These are phyloP conservation scores for Xylaria sp. DNA, from an alignment of 2,329 filamentous ascomycete species.

Conservation along the genomic window DNA sequence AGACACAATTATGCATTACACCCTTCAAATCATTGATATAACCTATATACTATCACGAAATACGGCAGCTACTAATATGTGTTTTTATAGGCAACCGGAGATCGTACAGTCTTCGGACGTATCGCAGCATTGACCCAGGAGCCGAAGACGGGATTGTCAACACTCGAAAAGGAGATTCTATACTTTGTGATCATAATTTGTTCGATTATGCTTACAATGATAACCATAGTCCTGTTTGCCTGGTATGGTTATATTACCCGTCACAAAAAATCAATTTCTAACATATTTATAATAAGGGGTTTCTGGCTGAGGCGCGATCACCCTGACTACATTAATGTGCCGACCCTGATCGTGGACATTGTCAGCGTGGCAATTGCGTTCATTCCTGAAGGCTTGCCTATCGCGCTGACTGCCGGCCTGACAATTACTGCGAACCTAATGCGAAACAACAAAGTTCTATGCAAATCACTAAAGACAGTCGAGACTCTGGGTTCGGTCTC, in stretches of 20 bases:
- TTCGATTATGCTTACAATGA: conserved; percentile 72
- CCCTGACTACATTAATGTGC: conserved; percentile 76
- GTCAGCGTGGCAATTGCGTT: conserved; percentile 79
- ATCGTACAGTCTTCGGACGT: conserved; percentile 78
- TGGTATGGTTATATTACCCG: conserved; percentile 60
- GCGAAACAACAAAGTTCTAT: conserved; percentile 79
- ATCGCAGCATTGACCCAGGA: conserved; percentile 78
- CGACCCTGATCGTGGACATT: conserved; percentile 76
- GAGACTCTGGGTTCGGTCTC: conserved; percentile 79
- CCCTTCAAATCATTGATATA: not conserved
- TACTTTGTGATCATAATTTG: conserved; percentile 79
- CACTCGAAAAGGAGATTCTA: conserved; percentile 76
- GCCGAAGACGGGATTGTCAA: conserved; percentile 73
- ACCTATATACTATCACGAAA: not conserved
- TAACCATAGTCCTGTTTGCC: conserved; percentile 70
- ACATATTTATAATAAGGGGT: conserved; percentile 58
- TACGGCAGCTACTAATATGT: not conserved
- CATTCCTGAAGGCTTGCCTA: conserved; percentile 78
- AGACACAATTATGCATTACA: not conserved
- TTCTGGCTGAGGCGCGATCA: conserved; percentile 74
- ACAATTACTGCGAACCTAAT: conserved; percentile 82
- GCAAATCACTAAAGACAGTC: conserved; percentile 82
- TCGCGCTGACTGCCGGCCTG: conserved; percentile 74
- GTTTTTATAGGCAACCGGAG: conserved; percentile 66
- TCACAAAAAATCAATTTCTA: conserved; percentile 54